A percentile compares a stretch with the other conserved stretches of the same genome.
phyloP scores from a whole-genome alignment of 2,329 filamentous ascomycete genomes.

The Colletotrichum sublineola region DNA sequence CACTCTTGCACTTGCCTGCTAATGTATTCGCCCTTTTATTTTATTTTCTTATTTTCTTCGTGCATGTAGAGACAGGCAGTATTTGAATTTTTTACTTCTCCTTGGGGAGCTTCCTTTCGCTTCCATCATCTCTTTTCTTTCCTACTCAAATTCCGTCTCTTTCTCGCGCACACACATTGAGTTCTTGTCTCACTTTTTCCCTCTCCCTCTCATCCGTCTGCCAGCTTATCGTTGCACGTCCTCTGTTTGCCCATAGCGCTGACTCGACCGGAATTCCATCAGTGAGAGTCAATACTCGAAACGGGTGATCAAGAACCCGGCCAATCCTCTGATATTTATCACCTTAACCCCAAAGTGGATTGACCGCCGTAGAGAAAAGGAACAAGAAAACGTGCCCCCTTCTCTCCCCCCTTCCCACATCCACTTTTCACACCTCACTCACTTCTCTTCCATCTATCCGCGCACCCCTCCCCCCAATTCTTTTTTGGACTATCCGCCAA shows the following conservation, averaged over 20 bases:
- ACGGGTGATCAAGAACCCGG: conserved; percentile 7
- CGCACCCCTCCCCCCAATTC: conserved; percentile 19
- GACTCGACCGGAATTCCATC: conserved; percentile 37
- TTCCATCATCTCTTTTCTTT: conserved; percentile 6
- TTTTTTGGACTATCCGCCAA: conserved; percentile 30
- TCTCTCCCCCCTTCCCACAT: conserved; percentile 12
- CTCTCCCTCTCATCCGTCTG: conserved; percentile 9
- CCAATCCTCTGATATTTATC: conserved; percentile 34
- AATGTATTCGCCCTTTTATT: conserved; percentile 41
- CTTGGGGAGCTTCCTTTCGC: conserved; percentile 23
- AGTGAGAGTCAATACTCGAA: conserved; percentile 40
- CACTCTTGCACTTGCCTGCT: background rate
- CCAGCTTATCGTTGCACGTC: conserved; percentile 1
- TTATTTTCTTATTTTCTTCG: conserved; percentile 35
- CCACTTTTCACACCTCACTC: conserved; percentile 21
- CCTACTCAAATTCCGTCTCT: background rate
- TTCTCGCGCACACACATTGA: conserved; percentile 26
- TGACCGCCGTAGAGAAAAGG: conserved; percentile 6
- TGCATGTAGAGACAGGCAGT: background rate
- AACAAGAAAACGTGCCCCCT: conserved; percentile 31
- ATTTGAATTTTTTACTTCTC: conserved; percentile 33
- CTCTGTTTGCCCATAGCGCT: conserved; percentile 14
- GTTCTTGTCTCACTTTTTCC: conserved; percentile 44
- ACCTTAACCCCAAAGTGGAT: conserved; percentile 34
- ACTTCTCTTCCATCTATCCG: background rate